Conservation (phyloP, 2,329 filamentous ascomycete genomes). For the Aureobasidium sp. region DNA sequence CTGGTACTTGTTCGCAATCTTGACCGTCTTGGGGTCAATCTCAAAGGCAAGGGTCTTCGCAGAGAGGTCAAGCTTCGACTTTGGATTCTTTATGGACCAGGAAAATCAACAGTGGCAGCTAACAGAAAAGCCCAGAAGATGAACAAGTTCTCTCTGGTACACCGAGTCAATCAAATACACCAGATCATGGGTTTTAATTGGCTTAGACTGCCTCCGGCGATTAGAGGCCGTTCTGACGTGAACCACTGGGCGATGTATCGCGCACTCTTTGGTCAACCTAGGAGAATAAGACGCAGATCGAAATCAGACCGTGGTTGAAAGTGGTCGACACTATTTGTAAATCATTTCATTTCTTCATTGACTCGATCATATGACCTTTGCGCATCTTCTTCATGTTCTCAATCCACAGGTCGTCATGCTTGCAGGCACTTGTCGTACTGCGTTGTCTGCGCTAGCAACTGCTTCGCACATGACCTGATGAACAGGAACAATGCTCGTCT, state of each 20-base stretch:
- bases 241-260: neutral
- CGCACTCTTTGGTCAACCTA: neutral
- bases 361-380: neutral
- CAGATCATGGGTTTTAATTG: constrained; percentile 21
- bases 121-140: neutral
- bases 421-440: constrained; percentile 50
- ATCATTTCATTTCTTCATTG: neutral
- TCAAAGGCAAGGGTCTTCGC: constrained; percentile 19
- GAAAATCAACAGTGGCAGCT: constrained; percentile 7
- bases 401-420: constrained; percentile 51
- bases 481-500: constrained; percentile 59
- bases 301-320: neutral
- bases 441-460: constrained; percentile 53
- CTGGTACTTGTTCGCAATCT: constrained; percentile 25
- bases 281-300: neutral
- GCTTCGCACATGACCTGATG: constrained; percentile 59
- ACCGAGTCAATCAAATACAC: constrained; percentile 28
- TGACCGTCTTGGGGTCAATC: constrained; percentile 20
- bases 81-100: constrained; percentile 31
- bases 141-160: constrained; percentile 22
- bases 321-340: neutral
- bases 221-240: neutral
- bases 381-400: constrained; percentile 37
- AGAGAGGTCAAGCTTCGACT: constrained; percentile 25
- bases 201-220: neutral